Evolutionary conservation across 345 rosid species (phyloP).

Genomic region (Hibiscus tridactylites): DNA sequence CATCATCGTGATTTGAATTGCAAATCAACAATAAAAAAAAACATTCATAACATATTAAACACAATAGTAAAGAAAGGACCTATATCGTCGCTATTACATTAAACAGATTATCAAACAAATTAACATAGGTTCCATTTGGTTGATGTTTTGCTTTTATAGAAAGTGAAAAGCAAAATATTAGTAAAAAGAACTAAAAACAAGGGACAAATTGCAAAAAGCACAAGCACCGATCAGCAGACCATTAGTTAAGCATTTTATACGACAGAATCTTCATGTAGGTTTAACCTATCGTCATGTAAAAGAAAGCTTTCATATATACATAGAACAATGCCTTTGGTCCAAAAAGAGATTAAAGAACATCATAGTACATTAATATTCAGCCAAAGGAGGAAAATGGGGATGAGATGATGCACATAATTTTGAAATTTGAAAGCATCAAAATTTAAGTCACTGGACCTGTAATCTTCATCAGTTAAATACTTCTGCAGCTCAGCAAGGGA

Average conservation of each 20-base stretch:
- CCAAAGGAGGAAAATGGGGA: neutral
- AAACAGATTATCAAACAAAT: neutral
- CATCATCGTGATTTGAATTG: neutral
- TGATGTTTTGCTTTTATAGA: neutral
- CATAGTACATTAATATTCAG: neutral
- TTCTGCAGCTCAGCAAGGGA: conserved; percentile 57
- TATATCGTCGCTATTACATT: neutral
- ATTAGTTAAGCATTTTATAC: neutral
- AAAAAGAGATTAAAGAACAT: neutral
- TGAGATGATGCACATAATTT: neutral
- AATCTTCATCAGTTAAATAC: conserved; percentile 74
- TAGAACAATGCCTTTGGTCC: neutral
- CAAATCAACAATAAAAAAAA: neutral
- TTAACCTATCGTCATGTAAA: neutral
- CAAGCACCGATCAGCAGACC: neutral
- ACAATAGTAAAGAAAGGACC: neutral
- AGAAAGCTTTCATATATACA: neutral
- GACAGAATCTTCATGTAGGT: neutral
- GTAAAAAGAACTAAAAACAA: neutral
- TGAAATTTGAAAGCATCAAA: neutral
- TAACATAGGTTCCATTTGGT: neutral
- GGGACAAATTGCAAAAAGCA: neutral
- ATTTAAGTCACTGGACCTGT: conserved; percentile 41
- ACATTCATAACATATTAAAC: neutral
- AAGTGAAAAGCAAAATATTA: neutral